These are phyloP conservation scores for Trichosporon coremiiforme DNA, from an alignment of 1,284 basidiomycete species.

Conservation along the genomic window DNA sequence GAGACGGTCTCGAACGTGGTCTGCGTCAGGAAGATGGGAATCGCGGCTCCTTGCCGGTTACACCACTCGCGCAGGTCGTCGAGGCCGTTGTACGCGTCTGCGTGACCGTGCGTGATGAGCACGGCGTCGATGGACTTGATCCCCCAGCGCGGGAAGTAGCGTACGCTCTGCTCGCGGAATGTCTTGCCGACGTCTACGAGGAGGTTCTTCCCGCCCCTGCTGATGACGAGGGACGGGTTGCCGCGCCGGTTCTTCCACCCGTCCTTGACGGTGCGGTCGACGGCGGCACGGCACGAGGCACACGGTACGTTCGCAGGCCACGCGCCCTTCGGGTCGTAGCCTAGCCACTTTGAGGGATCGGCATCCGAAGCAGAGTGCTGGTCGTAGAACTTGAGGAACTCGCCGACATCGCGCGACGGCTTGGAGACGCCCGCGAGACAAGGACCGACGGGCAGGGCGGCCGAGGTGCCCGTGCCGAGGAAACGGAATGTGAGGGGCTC, in stretches of 20 bases:
- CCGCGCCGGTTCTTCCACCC: constrained; percentile 55
- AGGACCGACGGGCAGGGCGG: constrained; percentile 54
- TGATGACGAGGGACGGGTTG: constrained; percentile 51
- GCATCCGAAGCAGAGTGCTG: constrained; percentile 13
- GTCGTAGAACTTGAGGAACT: constrained; percentile 30
- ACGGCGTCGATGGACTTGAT: constrained; percentile 57
- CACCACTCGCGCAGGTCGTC: constrained; percentile 54
- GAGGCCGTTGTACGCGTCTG: constrained; percentile 51
- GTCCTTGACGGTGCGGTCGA: constrained; percentile 44
- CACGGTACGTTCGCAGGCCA: constrained; percentile 52
- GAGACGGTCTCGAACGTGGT: constrained; percentile 50
- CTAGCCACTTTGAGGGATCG: constrained; percentile 23
- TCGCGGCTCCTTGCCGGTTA: constrained; percentile 44
- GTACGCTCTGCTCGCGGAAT: constrained; percentile 53
- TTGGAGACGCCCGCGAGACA: constrained; percentile 42
- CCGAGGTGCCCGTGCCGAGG: constrained; percentile 56
- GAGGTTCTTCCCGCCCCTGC: constrained; percentile 45
- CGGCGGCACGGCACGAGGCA: constrained; percentile 48
- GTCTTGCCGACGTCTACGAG: constrained; percentile 58
- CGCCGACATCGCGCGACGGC: constrained; percentile 30
- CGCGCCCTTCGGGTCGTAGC: constrained; percentile 38
- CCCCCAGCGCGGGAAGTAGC: constrained; percentile 53
- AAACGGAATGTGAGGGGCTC: constrained; percentile 48
- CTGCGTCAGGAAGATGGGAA: constrained; percentile 51
- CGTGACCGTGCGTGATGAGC: constrained; percentile 57